Percentiles rank a stretch among this genome's conserved stretches.
These are phyloP conservation scores for Sarocladium strictum DNA, from an alignment of 2,329 filamentous ascomycete genomes.

Conservation along the genomic window DNA sequence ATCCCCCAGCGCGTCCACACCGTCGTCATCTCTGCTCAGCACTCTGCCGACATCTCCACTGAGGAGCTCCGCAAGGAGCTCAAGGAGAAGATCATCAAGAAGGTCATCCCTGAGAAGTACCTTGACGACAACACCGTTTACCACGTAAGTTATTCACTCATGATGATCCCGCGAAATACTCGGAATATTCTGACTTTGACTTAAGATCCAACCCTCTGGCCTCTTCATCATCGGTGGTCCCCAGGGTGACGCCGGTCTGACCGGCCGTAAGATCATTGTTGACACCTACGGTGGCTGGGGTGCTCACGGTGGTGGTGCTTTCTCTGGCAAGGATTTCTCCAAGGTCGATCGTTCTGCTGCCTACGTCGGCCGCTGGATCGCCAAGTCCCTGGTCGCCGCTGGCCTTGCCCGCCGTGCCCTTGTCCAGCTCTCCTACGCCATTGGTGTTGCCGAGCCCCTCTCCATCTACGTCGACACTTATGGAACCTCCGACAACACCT, in stretches of 20 bases:
- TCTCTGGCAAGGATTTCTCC: conserved; percentile 99
- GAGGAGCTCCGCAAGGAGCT: conserved; percentile 93
- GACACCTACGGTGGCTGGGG: conserved; percentile 99
- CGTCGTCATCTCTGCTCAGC: conserved; percentile 93
- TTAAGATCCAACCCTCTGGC: conserved; percentile 86
- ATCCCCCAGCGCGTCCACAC: conserved; percentile 91
- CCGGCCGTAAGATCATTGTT: conserved; percentile 98
- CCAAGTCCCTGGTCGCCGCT: conserved; percentile 91
- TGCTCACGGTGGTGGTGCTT: conserved; percentile 98
- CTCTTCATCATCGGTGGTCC: conserved; percentile 99
- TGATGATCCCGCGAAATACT: neutral
- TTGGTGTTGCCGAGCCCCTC: conserved; percentile 95
- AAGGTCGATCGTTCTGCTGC: conserved; percentile 99
- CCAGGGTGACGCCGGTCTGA: conserved; percentile 97
- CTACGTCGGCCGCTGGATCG: conserved; percentile 97
- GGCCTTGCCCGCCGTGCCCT: conserved; percentile 86
- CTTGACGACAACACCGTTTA: conserved; percentile 91
- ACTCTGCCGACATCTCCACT: conserved; percentile 80
- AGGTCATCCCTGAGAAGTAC: conserved; percentile 86
- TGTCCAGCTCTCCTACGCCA: conserved; percentile 98
- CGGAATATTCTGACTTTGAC: conserved; percentile 10
- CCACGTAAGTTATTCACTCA: conserved; percentile 64
- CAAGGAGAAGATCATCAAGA: conserved; percentile 94
- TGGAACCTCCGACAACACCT: conserved; percentile 84
- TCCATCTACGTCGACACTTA: conserved; percentile 98